Evolutionary conservation across 306 rosid species (phyloP).

Genomic region (Alnus rubra): DNA sequence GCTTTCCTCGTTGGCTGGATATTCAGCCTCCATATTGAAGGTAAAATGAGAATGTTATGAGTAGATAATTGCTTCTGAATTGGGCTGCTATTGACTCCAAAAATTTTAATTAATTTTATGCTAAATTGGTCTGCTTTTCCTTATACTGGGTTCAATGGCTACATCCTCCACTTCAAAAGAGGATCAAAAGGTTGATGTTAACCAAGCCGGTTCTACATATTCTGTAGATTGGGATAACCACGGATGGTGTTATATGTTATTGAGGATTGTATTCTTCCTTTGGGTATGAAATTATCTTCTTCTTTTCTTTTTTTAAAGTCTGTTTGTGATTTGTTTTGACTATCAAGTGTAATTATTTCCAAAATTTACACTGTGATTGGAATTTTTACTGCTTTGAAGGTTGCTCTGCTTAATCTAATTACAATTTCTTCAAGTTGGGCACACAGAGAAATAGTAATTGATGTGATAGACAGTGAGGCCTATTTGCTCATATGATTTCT

Average conservation of each 20-base stretch:
- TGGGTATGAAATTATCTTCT: conserved; percentile 58
- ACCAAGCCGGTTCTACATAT: conserved; percentile 42
- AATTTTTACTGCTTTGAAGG: conserved; percentile 39
- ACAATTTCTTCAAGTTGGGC: conserved; percentile 96
- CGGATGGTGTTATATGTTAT: conserved; percentile 82
- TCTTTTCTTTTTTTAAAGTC: background rate
- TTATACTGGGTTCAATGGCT: conserved; percentile 44
- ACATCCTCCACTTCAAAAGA: conserved; percentile 37
- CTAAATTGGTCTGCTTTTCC: conserved; percentile 29
- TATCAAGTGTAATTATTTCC: conserved; percentile 18
- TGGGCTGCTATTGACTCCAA: conserved; percentile 14
- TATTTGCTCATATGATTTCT: conserved; percentile 30
- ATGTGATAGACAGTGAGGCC: conserved; percentile 90
- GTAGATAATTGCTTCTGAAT: conserved; percentile 24
- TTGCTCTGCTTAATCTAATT: conserved; percentile 61
- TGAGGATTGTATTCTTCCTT: conserved; percentile 85
- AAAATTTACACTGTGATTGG: conserved; percentile 21
- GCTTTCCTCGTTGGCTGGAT: conserved; percentile 64
- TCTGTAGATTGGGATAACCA: conserved; percentile 61
- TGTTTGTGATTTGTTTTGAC: conserved; percentile 8
- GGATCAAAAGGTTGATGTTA: conserved; percentile 43
- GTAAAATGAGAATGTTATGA: conserved; percentile 44
- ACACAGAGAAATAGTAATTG: conserved; percentile 54
- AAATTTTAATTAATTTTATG: conserved; percentile 17
- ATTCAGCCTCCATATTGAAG: conserved; percentile 36